phyloP scores from a whole-genome alignment of 768 basidiomycete species.

The Hortiboletus flavorubellus region DNA sequence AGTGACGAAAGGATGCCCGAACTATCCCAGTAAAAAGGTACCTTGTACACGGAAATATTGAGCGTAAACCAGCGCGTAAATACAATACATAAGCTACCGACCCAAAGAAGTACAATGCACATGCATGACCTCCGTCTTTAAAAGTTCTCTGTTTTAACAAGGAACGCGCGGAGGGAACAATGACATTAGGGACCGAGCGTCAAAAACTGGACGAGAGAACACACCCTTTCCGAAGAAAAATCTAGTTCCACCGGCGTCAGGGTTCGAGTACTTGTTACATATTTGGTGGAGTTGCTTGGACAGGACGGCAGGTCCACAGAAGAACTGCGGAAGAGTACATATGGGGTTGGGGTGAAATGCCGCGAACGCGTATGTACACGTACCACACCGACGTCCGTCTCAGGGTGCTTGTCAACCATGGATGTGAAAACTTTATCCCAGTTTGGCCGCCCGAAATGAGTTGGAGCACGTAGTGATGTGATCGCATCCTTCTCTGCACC shows the following conservation, averaged over 20 bases:
- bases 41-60: background rate
- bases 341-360: background rate
- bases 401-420: conserved; percentile 77
- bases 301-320: conserved; percentile 78
- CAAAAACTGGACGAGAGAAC: conserved; percentile 17
- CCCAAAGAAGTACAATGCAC: background rate
- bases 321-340: conserved; percentile 46
- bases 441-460: conserved; percentile 90
- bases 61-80: conserved; percentile 4
- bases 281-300: conserved; percentile 70
- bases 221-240: conserved; percentile 91
- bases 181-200: conserved; percentile 1
- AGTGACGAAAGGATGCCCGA: background rate
- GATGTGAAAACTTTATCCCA: conserved; percentile 74
- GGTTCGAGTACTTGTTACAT: conserved; percentile 82
- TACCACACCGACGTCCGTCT: conserved; percentile 88
- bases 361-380: background rate
- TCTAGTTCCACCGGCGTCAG: conserved; percentile 65
- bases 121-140: background rate
- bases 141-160: conserved; percentile 21
- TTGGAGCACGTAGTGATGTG: conserved; percentile 84
- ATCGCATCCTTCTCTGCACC: conserved; percentile 92
- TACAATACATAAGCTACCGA: background rate
- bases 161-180: background rate
- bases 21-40: background rate